Evolutionary conservation across 371 early-diverging fungal genomes (phyloP).

Genomic region (Mucor circinelloides): DNA sequence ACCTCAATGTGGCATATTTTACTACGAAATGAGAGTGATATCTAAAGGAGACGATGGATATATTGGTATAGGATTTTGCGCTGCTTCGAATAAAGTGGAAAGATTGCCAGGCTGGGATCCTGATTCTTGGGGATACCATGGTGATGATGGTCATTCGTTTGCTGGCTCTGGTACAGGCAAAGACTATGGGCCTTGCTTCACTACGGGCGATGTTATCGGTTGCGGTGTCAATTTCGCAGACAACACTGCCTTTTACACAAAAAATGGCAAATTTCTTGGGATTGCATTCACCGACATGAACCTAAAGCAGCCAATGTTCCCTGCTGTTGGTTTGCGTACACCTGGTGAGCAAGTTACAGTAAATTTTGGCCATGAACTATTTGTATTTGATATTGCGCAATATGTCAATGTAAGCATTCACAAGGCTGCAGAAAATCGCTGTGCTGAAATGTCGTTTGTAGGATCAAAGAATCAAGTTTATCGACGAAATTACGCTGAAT

Average conservation of each 20-base stretch:
- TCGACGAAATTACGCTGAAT: not conserved
- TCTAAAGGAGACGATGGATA: conserved; percentile 92
- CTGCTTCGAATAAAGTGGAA: conserved; percentile 49
- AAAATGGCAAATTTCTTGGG: conserved; percentile 88
- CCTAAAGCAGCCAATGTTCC: conserved; percentile 60
- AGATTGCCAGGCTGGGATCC: conserved; percentile 85
- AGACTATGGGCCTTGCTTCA: conserved; percentile 88
- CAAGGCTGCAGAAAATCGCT: not conserved
- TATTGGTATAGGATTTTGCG: conserved; percentile 89
- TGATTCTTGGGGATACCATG: conserved; percentile 88
- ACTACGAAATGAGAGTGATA: conserved; percentile 85
- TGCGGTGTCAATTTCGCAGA: conserved; percentile 88
- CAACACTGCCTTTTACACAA: conserved; percentile 84
- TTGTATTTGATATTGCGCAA: conserved; percentile 84
- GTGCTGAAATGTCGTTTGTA: not conserved
- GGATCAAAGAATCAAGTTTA: conserved; percentile 9
- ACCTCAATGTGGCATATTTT: conserved; percentile 87
- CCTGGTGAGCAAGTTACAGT: conserved; percentile 82
- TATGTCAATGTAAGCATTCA: conserved; percentile 50
- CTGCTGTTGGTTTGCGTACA: conserved; percentile 90
- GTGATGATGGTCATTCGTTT: conserved; percentile 92
- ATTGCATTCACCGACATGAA: conserved; percentile 45
- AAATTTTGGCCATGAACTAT: conserved; percentile 90
- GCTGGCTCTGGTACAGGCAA: conserved; percentile 80
- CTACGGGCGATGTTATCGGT: conserved; percentile 92